These are phyloP conservation scores for Fusarium sp. DNA, from an alignment of 2,329 filamentous ascomycete genomes.

Conservation along the genomic window DNA sequence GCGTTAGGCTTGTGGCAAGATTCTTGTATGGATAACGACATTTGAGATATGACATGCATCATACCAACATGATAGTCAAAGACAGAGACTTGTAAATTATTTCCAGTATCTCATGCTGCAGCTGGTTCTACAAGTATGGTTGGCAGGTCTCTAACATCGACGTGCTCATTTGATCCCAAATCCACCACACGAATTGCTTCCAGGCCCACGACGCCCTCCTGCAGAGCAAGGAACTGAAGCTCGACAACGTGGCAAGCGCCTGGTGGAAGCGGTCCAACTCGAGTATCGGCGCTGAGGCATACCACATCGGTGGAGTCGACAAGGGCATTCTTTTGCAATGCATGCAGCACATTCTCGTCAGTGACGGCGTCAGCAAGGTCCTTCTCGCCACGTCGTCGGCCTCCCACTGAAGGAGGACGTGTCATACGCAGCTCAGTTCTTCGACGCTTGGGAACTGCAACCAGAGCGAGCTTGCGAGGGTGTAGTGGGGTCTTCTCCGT, in stretches of 20 bases:
- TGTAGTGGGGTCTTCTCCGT: constrained; percentile 53
- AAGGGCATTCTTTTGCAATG: constrained; percentile 70
- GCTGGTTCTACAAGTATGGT: constrained; percentile 64
- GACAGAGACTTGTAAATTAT: neutral
- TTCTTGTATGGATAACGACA: constrained; percentile 38
- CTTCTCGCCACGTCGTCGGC: constrained; percentile 48
- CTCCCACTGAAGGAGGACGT: constrained; percentile 61
- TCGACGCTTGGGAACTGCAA: constrained; percentile 71
- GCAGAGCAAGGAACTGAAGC: constrained; percentile 73
- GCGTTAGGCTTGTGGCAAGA: constrained; percentile 35
- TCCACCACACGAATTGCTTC: constrained; percentile 78
- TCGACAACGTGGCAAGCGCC: constrained; percentile 77
- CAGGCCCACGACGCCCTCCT: constrained; percentile 70
- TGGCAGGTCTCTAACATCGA: constrained; percentile 78
- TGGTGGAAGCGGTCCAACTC: constrained; percentile 75
- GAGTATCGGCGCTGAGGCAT: constrained; percentile 77
- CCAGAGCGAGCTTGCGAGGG: constrained; percentile 72
- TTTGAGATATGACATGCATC: constrained; percentile 36
- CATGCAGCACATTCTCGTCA: constrained; percentile 75
- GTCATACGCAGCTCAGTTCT: constrained; percentile 62
- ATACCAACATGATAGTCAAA: constrained; percentile 29
- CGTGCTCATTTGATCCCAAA: constrained; percentile 75
- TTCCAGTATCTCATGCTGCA: constrained; percentile 33
- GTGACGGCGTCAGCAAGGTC: constrained; percentile 70
- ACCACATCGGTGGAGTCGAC: constrained; percentile 72